A percentile compares a stretch with the other conserved stretches of the same genome.
Conservation (phyloP, 257 asterid genomes). For the Marsdenia floribunda region DNA sequence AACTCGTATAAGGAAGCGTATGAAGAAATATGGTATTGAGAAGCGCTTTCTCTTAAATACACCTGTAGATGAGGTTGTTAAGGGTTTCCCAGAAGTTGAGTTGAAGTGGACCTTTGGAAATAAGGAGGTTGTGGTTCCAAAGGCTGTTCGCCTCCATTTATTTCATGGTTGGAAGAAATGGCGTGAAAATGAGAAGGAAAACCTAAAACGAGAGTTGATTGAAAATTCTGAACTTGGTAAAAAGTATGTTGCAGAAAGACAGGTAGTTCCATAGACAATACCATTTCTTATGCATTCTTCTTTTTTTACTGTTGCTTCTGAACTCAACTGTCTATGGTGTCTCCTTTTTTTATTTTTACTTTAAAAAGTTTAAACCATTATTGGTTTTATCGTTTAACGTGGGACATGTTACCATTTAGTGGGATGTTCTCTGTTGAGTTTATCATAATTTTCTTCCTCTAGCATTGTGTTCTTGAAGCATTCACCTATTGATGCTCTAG, state of each 20-base stretch:
- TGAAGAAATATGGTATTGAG: slow-evolving; percentile 77
- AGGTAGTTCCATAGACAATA: slow-evolving; percentile 46
- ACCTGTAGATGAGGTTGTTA: slow-evolving; percentile 76
- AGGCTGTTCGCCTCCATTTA: slow-evolving; percentile 56
- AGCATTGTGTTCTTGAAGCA: neutral
- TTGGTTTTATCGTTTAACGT: neutral
- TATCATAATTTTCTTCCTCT: neutral
- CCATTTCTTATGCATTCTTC: neutral
- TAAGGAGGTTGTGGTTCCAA: slow-evolving; percentile 73
- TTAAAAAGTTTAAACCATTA: neutral
- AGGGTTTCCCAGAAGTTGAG: slow-evolving; percentile 88
- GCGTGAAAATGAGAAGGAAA: slow-evolving; percentile 71
- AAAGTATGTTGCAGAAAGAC: slow-evolving; percentile 83
- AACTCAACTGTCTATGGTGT: neutral
- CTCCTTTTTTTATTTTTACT: neutral
- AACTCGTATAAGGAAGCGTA: slow-evolving; percentile 49
- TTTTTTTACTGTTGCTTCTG: neutral
- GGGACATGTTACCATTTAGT: neutral
- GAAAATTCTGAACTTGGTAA: slow-evolving; percentile 72
- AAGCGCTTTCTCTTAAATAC: slow-evolving; percentile 62
- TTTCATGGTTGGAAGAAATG: slow-evolving; percentile 91
- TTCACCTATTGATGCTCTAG: neutral
- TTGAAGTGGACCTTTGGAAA: slow-evolving; percentile 90
- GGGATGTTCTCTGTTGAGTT: neutral
- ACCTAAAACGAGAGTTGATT: slow-evolving; percentile 56